Conservation (phyloP, 768 basidiomycete genomes). For the Lyophyllum decastes region DNA sequence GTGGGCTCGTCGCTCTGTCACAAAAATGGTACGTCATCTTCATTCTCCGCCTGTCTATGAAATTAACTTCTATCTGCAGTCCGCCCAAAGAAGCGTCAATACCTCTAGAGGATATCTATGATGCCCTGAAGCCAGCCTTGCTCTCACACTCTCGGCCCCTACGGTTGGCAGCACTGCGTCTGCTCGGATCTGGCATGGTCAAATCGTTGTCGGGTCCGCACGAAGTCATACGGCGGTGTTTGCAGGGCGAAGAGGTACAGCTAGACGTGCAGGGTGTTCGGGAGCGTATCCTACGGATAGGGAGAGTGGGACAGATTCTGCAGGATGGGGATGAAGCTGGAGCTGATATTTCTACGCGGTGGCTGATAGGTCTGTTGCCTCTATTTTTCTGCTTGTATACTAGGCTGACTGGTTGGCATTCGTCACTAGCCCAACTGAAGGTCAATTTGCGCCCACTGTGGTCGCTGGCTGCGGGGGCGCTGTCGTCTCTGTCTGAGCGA, state of each 20-base stretch:
- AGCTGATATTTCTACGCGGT: constrained; percentile 66
- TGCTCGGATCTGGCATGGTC: constrained; percentile 59
- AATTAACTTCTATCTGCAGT: too few relatives aligned
- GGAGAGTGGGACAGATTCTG: constrained; percentile 65
- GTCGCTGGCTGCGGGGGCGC: constrained; percentile 73
- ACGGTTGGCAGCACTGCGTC: constrained; percentile 63
- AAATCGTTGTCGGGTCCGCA: constrained; percentile 40
- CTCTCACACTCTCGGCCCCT: constrained; percentile 72
- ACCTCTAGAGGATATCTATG: constrained; percentile 52
- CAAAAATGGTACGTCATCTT: constrained; percentile 41
- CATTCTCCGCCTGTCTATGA: not conserved
- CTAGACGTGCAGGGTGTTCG: constrained; percentile 80
- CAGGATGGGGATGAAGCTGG: constrained; percentile 54
- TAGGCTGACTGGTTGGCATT: not conserved
- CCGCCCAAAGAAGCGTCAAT: constrained; percentile 25
- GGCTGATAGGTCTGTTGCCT: constrained; percentile 63
- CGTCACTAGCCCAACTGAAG: constrained; percentile 76
- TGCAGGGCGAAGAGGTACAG: constrained; percentile 80
- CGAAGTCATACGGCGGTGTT: constrained; percentile 63
- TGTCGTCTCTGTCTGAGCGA: constrained; percentile 52
- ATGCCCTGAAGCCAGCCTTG: constrained; percentile 51
- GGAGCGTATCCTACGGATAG: constrained; percentile 80
- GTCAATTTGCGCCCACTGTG: constrained; percentile 91
- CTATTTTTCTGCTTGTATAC: not conserved
- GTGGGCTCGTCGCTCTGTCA: constrained; percentile 51